phyloP scores from a whole-genome alignment of 2,329 filamentous ascomycete genomes.

The Alternaria arbusti region DNA sequence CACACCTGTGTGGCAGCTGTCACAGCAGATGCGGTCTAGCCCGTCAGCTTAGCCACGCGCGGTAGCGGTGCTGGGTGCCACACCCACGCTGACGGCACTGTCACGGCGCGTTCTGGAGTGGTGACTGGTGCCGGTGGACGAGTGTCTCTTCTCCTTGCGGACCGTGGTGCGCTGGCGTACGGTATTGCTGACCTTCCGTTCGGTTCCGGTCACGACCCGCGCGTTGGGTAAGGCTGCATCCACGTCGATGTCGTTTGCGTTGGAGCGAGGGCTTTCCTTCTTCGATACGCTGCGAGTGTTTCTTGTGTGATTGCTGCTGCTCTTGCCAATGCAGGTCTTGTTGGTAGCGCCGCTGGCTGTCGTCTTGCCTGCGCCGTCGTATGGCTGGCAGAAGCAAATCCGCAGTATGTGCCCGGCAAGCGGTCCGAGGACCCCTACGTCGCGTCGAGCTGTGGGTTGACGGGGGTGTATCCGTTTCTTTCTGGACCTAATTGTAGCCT shows the following conservation, averaged over 20 bases:
- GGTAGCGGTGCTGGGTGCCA: conserved; percentile 18
- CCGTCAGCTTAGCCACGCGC: conserved; percentile 24
- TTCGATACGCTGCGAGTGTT: neutral
- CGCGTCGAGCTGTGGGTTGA: neutral
- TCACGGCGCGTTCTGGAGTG: conserved; percentile 22
- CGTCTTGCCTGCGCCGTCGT: conserved; percentile 29
- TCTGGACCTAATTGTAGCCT: neutral
- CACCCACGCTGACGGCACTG: conserved; percentile 34
- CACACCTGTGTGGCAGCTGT: neutral
- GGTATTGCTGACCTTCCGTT: neutral
- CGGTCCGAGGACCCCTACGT: conserved; percentile 9
- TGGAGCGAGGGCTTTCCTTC: neutral
- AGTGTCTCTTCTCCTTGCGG: neutral
- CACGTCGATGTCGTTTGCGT: neutral
- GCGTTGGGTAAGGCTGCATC: conserved; percentile 19
- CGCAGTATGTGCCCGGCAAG: conserved; percentile 33
- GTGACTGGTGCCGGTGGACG: neutral
- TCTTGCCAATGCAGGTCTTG: conserved; percentile 3
- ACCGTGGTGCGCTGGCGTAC: neutral
- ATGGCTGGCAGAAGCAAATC: conserved; percentile 47
- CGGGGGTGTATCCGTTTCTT: neutral
- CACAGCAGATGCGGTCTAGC: conserved; percentile 3
- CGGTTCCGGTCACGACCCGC: conserved; percentile 13
- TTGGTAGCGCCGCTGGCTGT: conserved; percentile 2
- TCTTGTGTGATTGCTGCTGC: neutral